Conservation (phyloP, 1,284 basidiomycete genomes). For the Gymnopus androsaceus region DNA sequence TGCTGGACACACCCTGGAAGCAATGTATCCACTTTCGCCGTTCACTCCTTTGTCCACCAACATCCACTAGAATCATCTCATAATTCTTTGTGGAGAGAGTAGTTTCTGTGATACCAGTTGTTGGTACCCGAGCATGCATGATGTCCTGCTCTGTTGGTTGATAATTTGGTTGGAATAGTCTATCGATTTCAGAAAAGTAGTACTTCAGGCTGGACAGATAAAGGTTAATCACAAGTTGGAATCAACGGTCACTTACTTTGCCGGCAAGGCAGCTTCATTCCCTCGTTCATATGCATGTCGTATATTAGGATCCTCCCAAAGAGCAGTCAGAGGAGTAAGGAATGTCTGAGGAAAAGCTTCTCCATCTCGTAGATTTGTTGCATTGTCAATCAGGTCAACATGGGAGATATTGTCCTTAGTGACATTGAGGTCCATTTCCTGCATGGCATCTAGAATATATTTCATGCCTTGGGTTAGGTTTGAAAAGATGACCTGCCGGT, state of each 20-base stretch:
- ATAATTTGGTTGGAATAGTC: constrained; percentile 65
- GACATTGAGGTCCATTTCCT: constrained; percentile 81
- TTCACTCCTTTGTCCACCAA: constrained; percentile 78
- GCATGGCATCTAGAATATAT: constrained; percentile 84
- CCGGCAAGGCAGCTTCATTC: constrained; percentile 75
- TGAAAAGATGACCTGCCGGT: constrained; percentile 87
- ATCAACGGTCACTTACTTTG: constrained; percentile 58
- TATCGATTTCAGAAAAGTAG: constrained; percentile 69
- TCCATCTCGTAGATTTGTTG: constrained; percentile 76
- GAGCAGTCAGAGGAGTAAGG: constrained; percentile 61
- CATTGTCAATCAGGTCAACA: constrained; percentile 65
- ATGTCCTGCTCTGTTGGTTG: constrained; percentile 73
- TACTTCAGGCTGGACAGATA: constrained; percentile 43
- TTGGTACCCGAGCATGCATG: constrained; percentile 74
- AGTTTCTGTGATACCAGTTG: constrained; percentile 85
- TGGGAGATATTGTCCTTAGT: constrained; percentile 55
- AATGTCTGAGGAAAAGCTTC: constrained; percentile 75
- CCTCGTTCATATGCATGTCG: constrained; percentile 64
- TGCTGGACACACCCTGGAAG: constrained; percentile 72
- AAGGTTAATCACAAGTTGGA: too few relatives aligned
- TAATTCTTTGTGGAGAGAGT: constrained; percentile 67
- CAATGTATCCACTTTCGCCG: constrained; percentile 78
- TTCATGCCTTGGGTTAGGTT: constrained; percentile 85
- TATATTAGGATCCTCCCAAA: constrained; percentile 73
- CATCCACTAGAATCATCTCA: constrained; percentile 74